phyloP scores from a whole-genome alignment of 768 basidiomycete species.

The Galerina sulciceps region DNA sequence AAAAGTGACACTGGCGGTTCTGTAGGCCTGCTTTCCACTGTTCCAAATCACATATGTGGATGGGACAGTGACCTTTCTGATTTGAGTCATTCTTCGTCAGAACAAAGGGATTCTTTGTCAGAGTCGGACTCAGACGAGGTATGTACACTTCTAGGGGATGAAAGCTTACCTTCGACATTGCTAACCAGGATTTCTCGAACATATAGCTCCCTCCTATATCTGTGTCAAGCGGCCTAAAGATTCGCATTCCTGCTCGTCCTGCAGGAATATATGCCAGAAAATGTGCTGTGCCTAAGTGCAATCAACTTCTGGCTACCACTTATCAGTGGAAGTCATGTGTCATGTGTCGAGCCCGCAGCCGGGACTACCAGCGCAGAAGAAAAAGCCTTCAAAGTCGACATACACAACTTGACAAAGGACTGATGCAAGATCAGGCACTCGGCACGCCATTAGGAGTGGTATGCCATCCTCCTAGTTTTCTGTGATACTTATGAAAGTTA shows the following conservation, averaged over 20 bases:
- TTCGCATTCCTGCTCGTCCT: constrained; percentile 36
- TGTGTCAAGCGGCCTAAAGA: constrained; percentile 29
- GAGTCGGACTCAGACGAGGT: constrained; percentile 21
- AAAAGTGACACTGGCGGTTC: not conserved
- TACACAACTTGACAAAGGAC: constrained; percentile 23
- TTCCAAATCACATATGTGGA: constrained; percentile 17
- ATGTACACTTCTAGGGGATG: not conserved
- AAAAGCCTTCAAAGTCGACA: constrained; percentile 30
- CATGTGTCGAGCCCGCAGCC: constrained; percentile 40
- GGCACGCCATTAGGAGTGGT: constrained; percentile 14
- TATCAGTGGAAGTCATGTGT: constrained; percentile 49
- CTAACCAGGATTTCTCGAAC: not conserved
- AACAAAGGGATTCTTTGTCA: constrained; percentile 3
- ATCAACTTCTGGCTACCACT: constrained; percentile 30
- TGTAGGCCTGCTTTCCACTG: not conserved
- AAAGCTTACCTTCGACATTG: not conserved
- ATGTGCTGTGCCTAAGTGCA: constrained; percentile 40
- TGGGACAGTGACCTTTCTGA: constrained; percentile 41
- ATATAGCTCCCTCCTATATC: constrained; percentile 1
- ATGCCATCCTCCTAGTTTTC: not conserved
- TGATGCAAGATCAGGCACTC: constrained; percentile 4
- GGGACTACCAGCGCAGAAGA: constrained; percentile 38
- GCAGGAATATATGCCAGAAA: constrained; percentile 2
- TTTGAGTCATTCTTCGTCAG: constrained; percentile 26
- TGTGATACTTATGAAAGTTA: not conserved